Percentiles rank a stretch among this genome's conserved stretches.
Evolutionary conservation across 2,329 filamentous ascomycete genomes (phyloP).

Genomic region (Sporothrix globosa): DNA sequence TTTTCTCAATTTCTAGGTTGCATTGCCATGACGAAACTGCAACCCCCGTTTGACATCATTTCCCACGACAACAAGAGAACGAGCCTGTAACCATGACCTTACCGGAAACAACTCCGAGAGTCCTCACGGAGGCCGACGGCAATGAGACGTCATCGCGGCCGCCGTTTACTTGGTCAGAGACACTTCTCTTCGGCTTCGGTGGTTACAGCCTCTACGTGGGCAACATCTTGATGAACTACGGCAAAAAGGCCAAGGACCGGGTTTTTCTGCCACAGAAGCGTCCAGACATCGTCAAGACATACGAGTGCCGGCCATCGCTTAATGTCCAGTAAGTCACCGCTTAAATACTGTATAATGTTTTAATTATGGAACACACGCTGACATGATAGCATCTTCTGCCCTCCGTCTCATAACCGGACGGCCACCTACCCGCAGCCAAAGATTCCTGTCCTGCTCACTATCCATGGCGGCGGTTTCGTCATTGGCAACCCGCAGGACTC

Average conservation of each 20-base stretch:
- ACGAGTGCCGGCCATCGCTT: conserved; percentile 34
- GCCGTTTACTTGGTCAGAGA: conserved; percentile 24
- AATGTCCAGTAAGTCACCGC: conserved; percentile 27
- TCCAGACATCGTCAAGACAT: conserved; percentile 36
- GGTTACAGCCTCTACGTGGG: conserved; percentile 30
- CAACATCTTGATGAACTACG: conserved; percentile 24
- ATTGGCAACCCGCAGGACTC: conserved; percentile 50
- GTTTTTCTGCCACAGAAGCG: background rate
- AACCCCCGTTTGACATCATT: no score
- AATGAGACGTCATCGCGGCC: conserved; percentile 13
- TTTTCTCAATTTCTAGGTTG: background rate
- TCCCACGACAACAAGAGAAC: background rate
- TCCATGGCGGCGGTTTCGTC: conserved; percentile 58
- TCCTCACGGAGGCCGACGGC: conserved; percentile 3
- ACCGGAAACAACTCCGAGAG: background rate
- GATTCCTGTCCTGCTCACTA: conserved; percentile 52
- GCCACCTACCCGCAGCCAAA: conserved; percentile 32
- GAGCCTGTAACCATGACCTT: background rate
- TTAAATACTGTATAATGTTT: no score
- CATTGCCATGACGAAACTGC: background rate
- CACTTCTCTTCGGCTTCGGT: background rate
- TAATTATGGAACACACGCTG: background rate
- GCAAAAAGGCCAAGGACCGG: background rate
- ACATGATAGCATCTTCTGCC: conserved; percentile 47
- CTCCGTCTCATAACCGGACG: conserved; percentile 43